Evolutionary conservation across 495 filamentous ascomycete species (phyloP), one percentile per base, ranked within the genome.

Genomic region (Paragyromitra xinjiangensis): DNA sequence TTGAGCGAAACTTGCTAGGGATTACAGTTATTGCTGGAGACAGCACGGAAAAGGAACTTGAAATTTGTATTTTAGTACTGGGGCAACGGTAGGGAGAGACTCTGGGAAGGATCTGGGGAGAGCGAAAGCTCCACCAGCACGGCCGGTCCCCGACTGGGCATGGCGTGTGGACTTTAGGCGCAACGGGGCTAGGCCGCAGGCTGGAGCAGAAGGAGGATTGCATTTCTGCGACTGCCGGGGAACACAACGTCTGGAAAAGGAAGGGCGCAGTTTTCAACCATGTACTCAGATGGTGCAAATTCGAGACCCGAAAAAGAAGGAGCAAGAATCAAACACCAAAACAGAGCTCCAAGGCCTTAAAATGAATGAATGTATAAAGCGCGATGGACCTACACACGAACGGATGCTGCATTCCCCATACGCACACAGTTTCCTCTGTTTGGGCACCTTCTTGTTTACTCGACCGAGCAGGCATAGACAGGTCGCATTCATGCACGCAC

Each of bases 191-290:
- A 75, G 37, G 64, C 71, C 45, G 44, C 48, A 70, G 68, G 73
- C 73, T 76, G 73, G 66, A 64, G 62, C 53, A 74, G 72, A 64
- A 73, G 74, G 68, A 76, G 73, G 58, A 50, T 62, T 71, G 66
- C 73, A 69, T 63, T 63, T 55, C 73, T 75, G 73, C 65, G 66
- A 71, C 73, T 58, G 59, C 66, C 66, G 50, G 34, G 73, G 66
- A 56, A 44, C 42, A 59, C 29, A 73, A 19, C 50, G 3, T 19
- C 59, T 72, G 68, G 26, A 66, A 77, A 66, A 51, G 42, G 74
- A 73, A 73, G 74, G 69, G 62, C 29, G 16, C 68, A 61, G 58
- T 45, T 59, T 53, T 24, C 26, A 42, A 73, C 70, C 70, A 48
- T 73, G 70, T 61, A 40, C 22, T 29, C 29, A 16, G 44, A 34